Conservation (phyloP, 2,329 filamentous ascomycete genomes). For the Fusarium tjaetaba region DNA sequence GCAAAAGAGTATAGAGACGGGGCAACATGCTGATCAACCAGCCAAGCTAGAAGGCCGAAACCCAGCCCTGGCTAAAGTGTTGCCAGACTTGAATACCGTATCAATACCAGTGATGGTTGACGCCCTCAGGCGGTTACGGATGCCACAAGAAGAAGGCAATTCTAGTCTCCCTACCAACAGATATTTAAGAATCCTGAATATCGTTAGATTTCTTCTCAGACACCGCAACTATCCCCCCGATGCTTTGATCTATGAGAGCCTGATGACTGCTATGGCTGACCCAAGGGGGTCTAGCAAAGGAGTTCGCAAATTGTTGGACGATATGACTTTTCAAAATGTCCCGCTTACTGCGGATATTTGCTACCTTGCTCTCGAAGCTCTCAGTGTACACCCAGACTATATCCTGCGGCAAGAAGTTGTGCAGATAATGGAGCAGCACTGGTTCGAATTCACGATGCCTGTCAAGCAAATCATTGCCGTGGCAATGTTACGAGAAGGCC, state of each 20-base stretch:
- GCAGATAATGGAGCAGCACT: constrained; percentile 76
- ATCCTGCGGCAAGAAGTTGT: constrained; percentile 77
- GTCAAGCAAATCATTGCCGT: constrained; percentile 75
- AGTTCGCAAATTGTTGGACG: constrained; percentile 71
- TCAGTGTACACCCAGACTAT: constrained; percentile 89
- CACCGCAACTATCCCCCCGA: constrained; percentile 65
- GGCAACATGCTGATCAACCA: background rate
- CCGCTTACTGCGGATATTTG: constrained; percentile 73
- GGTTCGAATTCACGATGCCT: constrained; percentile 63
- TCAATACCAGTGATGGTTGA: constrained; percentile 38
- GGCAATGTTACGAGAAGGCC: constrained; percentile 81
- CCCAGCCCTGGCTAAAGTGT: constrained; percentile 5
- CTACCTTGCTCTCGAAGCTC: constrained; percentile 74
- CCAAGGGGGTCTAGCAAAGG: constrained; percentile 73
- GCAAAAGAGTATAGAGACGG: background rate
- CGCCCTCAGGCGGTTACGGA: constrained; percentile 45
- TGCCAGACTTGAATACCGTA: constrained; percentile 7
- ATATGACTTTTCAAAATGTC: constrained; percentile 73
- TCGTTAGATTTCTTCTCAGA: constrained; percentile 69
- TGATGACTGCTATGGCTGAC: constrained; percentile 78
- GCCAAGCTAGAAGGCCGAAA: background rate
- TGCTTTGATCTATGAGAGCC: constrained; percentile 73
- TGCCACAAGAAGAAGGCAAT: constrained; percentile 27
- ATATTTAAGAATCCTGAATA: constrained; percentile 45
- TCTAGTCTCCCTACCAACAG: constrained; percentile 35